phyloP scores from a whole-genome alignment of 768 basidiomycete genomes.

The Mycena capillaripes region DNA sequence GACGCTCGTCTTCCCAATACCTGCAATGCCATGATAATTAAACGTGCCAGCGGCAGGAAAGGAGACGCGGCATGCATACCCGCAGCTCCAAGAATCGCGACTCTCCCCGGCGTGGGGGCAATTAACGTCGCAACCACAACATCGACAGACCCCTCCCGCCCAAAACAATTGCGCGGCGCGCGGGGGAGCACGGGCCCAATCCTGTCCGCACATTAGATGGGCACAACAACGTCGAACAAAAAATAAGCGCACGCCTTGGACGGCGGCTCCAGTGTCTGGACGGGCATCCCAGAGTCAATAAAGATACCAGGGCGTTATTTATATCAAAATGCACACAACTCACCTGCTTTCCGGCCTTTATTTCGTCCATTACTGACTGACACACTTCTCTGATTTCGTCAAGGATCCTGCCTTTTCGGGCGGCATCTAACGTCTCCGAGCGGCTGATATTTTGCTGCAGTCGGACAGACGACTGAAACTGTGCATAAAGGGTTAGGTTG shows the following conservation, averaged over 20 bases:
- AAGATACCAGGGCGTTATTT: not conserved
- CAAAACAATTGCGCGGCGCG: conserved; percentile 31
- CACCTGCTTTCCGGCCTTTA: conserved; percentile 35
- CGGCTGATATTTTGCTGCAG: conserved; percentile 25
- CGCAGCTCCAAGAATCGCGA: conserved; percentile 37
- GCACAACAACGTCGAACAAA: not conserved
- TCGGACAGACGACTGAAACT: conserved; percentile 30
- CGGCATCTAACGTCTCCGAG: conserved; percentile 26
- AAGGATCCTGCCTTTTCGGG: conserved; percentile 33
- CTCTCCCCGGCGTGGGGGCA: conserved; percentile 23
- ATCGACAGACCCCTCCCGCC: conserved; percentile 27
- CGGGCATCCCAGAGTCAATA: not conserved
- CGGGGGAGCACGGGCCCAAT: conserved; percentile 34
- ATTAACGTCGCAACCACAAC: conserved; percentile 23
- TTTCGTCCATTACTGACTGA: conserved; percentile 33
- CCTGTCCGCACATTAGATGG: conserved; percentile 13
- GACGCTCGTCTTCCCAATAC: conserved; percentile 38
- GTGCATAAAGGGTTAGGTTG: not conserved
- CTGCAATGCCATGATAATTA: not conserved
- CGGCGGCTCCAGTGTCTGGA: conserved; percentile 3
- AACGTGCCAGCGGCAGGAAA: not conserved
- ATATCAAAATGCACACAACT: not conserved
- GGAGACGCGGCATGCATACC: conserved; percentile 15
- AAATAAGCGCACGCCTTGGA: conserved; percentile 26
- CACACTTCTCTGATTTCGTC: conserved; percentile 38